phyloP scores from a whole-genome alignment of 2,329 filamentous ascomycete genomes.

The Macrophomina tecta region DNA sequence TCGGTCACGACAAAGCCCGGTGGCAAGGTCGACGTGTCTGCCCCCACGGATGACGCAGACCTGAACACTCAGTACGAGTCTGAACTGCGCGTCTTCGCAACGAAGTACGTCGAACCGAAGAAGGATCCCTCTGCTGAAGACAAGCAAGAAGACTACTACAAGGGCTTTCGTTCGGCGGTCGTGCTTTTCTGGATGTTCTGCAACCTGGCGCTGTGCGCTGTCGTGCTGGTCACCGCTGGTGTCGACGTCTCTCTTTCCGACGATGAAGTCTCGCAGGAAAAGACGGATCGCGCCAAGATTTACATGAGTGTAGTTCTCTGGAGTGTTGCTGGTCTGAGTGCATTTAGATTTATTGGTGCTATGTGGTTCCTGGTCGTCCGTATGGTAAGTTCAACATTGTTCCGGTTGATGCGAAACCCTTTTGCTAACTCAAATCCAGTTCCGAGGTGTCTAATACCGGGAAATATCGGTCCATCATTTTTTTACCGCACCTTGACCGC shows the following conservation, averaged over 20 bases:
- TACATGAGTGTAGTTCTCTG: slow-evolving; percentile 89
- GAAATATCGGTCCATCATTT: too few species aligned
- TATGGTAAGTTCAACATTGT: slow-evolving; percentile 40
- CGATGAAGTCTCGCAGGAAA: slow-evolving; percentile 39
- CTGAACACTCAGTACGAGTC: slow-evolving; percentile 93
- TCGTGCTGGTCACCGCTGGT: slow-evolving; percentile 86
- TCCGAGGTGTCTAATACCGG: slow-evolving; percentile 29
- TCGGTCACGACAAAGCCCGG: slow-evolving; percentile 90
- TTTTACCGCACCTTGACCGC: neutral
- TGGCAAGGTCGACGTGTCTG: slow-evolving; percentile 89
- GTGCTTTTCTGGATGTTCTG: slow-evolving; percentile 96
- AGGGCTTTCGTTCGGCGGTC: slow-evolving; percentile 89
- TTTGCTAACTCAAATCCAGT: slow-evolving; percentile 28
- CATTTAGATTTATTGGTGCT: slow-evolving; percentile 86
- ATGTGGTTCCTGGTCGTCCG: slow-evolving; percentile 83
- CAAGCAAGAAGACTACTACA: slow-evolving; percentile 97
- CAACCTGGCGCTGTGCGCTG: slow-evolving; percentile 85
- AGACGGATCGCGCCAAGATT: slow-evolving; percentile 69
- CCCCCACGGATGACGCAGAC: slow-evolving; percentile 88
- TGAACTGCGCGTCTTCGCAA: slow-evolving; percentile 75
- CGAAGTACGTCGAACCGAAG: slow-evolving; percentile 77
- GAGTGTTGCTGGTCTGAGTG: slow-evolving; percentile 82
- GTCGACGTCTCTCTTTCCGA: slow-evolving; percentile 62
- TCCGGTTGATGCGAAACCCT: slow-evolving; percentile 31
- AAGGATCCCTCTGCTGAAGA: slow-evolving; percentile 67